Percentiles rank a stretch among this genome's conserved stretches.
phyloP scores from a whole-genome alignment of 1,284 basidiomycete species.

The Cutaneotrichosporon daszewskae region DNA sequence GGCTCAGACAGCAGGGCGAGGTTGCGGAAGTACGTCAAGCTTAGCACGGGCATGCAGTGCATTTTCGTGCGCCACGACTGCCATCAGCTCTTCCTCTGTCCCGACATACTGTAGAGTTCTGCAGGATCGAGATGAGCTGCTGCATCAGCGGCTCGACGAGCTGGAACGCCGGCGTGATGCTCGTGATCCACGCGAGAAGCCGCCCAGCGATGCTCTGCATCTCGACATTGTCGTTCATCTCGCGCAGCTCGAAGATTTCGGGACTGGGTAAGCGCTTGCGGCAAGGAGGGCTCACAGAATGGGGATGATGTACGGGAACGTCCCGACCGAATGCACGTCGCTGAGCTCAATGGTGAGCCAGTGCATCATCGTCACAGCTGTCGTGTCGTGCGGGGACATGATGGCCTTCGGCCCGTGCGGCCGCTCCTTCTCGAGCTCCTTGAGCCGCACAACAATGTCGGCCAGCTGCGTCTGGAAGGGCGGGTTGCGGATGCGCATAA shows the following conservation, averaged over 20 bases:
- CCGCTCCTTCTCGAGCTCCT: constrained; percentile 64
- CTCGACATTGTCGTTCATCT: constrained; percentile 47
- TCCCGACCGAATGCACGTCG: constrained; percentile 65
- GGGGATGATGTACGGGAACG: constrained; percentile 68
- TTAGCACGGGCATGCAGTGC: constrained; percentile 50
- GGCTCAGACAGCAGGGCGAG: constrained; percentile 65
- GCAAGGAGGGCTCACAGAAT: constrained; percentile 59
- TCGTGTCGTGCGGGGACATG: constrained; percentile 81
- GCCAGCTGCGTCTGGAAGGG: constrained; percentile 57
- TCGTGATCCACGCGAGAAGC: constrained; percentile 48
- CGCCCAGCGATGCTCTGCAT: constrained; percentile 45
- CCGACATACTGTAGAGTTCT: constrained; percentile 45
- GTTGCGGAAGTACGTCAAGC: constrained; percentile 54
- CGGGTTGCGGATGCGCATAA: constrained; percentile 64
- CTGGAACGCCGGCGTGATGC: constrained; percentile 49
- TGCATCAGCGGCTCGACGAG: constrained; percentile 48
- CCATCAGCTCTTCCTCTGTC: neutral
- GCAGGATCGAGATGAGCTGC: constrained; percentile 46
- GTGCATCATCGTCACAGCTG: constrained; percentile 64
- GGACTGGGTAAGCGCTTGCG: constrained; percentile 23
- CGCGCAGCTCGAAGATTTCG: constrained; percentile 47
- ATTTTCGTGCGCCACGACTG: constrained; percentile 51
- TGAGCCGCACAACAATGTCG: constrained; percentile 56
- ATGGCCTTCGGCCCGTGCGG: constrained; percentile 79
- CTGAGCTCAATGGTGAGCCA: constrained; percentile 69